Evolutionary conservation across 2,329 filamentous ascomycete genomes (phyloP).

Genomic region (Teratosphaeria destructans): DNA sequence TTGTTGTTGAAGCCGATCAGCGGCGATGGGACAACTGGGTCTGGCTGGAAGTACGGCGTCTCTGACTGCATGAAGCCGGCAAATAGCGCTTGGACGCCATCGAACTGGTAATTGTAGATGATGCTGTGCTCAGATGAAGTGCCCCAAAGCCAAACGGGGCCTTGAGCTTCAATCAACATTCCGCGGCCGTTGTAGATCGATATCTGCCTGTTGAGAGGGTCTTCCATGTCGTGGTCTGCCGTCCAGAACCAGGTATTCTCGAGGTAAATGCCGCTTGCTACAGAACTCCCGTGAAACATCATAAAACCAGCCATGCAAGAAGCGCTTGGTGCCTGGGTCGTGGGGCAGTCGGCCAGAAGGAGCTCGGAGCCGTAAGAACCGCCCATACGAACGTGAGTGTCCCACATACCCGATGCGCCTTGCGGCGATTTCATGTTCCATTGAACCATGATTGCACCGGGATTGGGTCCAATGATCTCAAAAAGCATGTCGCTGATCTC

Average conservation of each 20-base stretch:
- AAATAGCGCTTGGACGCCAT: constrained; percentile 41
- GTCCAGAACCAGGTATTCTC: constrained; percentile 47
- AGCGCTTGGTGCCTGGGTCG: constrained; percentile 43
- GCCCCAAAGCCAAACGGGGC: constrained; percentile 45
- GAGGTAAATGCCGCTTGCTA: constrained; percentile 58
- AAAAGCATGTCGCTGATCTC: constrained; percentile 86
- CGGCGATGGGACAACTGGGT: constrained; percentile 47
- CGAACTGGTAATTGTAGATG: constrained; percentile 45
- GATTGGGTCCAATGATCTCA: constrained; percentile 69
- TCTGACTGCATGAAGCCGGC: constrained; percentile 44
- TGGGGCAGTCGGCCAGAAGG: constrained; percentile 44
- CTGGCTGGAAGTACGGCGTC: constrained; percentile 42
- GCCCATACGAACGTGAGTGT: constrained; percentile 89
- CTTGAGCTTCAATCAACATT: constrained; percentile 31
- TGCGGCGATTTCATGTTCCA: constrained; percentile 68
- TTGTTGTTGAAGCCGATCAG: constrained; percentile 38
- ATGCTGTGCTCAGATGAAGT: constrained; percentile 45
- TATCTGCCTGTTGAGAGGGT: constrained; percentile 27
- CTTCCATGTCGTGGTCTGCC: constrained; percentile 44
- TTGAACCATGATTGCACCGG: constrained; percentile 81
- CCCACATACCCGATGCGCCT: constrained; percentile 76
- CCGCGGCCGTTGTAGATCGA: constrained; percentile 38
- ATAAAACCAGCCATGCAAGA: constrained; percentile 39
- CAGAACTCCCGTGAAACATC: constrained; percentile 42
- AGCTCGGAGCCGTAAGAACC: constrained; percentile 76